phyloP scores from a whole-genome alignment of 2,329 filamentous ascomycete species.

The Blastomyces silverae region DNA sequence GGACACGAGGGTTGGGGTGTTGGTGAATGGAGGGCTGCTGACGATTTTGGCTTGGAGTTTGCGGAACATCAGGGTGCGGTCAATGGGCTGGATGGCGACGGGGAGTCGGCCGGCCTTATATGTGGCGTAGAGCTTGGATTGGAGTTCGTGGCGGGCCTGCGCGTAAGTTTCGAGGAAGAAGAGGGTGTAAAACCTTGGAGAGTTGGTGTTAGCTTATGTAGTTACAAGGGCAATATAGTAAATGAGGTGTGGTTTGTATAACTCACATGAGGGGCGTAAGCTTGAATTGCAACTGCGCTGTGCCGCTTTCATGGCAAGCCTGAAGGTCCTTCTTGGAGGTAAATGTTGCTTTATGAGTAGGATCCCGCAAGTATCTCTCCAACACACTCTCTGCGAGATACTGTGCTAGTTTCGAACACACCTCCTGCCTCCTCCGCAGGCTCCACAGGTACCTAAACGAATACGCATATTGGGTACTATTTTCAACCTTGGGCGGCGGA shows the following conservation, averaged over 20 bases:
- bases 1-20: constrained; percentile 35
- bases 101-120: constrained; percentile 36
- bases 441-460: constrained; percentile 38
- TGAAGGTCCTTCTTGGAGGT: constrained; percentile 32
- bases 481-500: constrained; percentile 33
- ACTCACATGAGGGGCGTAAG: constrained; percentile 39
- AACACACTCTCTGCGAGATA: constrained; percentile 40
- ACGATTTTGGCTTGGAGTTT: constrained; percentile 36
- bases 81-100: constrained; percentile 32
- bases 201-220: not conserved
- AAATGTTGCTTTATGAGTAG: constrained; percentile 29
- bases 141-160: constrained; percentile 34
- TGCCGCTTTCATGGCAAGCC: constrained; percentile 31
- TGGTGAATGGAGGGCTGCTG: constrained; percentile 36
- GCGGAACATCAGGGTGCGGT: constrained; percentile 34
- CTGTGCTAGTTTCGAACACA: constrained; percentile 36
- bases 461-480: constrained; percentile 32
- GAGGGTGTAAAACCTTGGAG: constrained; percentile 35
- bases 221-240: not conserved
- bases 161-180: constrained; percentile 40
- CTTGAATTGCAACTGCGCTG: constrained; percentile 34
- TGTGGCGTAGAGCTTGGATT: constrained; percentile 33
- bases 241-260: constrained; percentile 1
- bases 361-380: constrained; percentile 34
- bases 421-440: constrained; percentile 34